Evolutionary conservation across 2,329 filamentous ascomycete genomes (phyloP).

Genomic region (Sarocladiaceae sp.): DNA sequence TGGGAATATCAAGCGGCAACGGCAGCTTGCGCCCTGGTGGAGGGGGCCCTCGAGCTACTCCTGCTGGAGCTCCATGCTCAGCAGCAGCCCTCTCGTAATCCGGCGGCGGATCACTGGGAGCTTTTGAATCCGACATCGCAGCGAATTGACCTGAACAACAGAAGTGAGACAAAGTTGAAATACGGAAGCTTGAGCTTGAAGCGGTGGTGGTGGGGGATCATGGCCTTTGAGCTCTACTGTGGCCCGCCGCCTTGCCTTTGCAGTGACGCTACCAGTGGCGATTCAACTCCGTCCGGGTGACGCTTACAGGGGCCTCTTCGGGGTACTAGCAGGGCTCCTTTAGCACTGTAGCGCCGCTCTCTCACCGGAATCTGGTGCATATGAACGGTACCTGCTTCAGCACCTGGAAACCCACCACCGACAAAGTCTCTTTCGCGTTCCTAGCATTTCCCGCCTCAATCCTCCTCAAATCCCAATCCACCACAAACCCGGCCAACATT

Average conservation of each 20-base stretch:
- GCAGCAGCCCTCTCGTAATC: conserved; percentile 36
- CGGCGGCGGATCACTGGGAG: conserved; percentile 35
- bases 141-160: conserved; percentile 4
- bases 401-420: neutral
- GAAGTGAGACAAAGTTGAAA: neutral
- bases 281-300: too few species aligned
- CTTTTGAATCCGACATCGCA: conserved; percentile 23
- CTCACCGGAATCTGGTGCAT: neutral
- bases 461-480: conserved; percentile 5
- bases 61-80: conserved; percentile 26
- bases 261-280: too few species aligned
- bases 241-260: too few species aligned
- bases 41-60: conserved; percentile 14
- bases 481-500: conserved; percentile 5
- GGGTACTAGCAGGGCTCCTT: too few species aligned
- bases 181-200: conserved; percentile 6
- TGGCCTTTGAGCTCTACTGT: neutral
- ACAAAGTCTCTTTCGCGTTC: neutral
- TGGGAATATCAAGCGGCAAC: conserved; percentile 70
- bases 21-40: conserved; percentile 42
- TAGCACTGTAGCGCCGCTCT: too few species aligned
- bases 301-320: too few species aligned
- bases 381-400: neutral
- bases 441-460: neutral
- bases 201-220: neutral